A percentile compares a stretch with the other conserved stretches of the same genome.
phyloP scores from a whole-genome alignment of 2,329 filamentous ascomycete genomes.

The Xylaria sp. region DNA sequence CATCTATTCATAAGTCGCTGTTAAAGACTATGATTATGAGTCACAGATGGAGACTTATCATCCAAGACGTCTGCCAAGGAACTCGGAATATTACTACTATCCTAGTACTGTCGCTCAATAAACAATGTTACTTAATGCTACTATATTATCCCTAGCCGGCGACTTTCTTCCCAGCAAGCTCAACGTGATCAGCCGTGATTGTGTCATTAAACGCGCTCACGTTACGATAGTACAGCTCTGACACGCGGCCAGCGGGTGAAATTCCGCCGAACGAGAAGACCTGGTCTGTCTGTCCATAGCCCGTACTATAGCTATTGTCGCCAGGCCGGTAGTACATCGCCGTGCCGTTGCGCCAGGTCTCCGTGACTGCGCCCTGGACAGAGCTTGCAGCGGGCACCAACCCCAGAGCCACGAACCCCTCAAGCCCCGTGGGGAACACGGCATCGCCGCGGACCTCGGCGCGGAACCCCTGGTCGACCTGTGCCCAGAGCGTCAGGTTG shows the following conservation, averaged over 20 bases:
- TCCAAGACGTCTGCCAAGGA: neutral
- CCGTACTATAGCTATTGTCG: slow-evolving; percentile 59
- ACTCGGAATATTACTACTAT: slow-evolving; percentile 18
- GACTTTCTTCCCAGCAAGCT: slow-evolving; percentile 12
- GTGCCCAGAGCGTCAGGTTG: slow-evolving; percentile 59
- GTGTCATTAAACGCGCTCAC: slow-evolving; percentile 55
- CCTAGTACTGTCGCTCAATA: slow-evolving; percentile 4
- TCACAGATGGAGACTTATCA: neutral
- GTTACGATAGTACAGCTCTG: slow-evolving; percentile 67
- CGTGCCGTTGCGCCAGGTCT: slow-evolving; percentile 67
- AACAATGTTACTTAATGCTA: neutral
- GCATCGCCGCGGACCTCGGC: slow-evolving; percentile 53
- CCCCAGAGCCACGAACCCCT: slow-evolving; percentile 60
- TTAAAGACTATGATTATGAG: neutral
- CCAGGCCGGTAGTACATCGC: slow-evolving; percentile 64
- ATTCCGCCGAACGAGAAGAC: slow-evolving; percentile 65
- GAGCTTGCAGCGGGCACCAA: slow-evolving; percentile 41
- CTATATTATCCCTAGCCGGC: neutral
- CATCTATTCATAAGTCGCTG: neutral
- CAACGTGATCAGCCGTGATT: slow-evolving; percentile 36
- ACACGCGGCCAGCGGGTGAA: slow-evolving; percentile 41
- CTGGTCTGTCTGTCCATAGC: slow-evolving; percentile 68
- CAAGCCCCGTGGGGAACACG: slow-evolving; percentile 68
- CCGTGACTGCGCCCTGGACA: slow-evolving; percentile 49
- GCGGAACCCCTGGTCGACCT: slow-evolving; percentile 56